These are phyloP conservation scores for Butyriboletus loyo DNA, from an alignment of 768 basidiomycete genomes.

Conservation along the genomic window DNA sequence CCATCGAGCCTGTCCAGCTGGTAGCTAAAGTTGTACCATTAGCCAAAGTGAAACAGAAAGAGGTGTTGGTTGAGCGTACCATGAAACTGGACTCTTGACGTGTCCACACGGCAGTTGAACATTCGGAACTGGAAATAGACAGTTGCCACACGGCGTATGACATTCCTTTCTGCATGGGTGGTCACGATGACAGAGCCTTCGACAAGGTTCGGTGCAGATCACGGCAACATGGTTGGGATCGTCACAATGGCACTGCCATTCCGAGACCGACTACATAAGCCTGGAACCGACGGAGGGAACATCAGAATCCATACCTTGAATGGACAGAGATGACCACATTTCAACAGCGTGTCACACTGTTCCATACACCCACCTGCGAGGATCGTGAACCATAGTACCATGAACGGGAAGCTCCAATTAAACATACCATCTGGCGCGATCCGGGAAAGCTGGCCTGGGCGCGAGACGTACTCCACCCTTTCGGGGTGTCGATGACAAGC, in stretches of 20 bases:
- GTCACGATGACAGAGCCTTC: constrained; percentile 46
- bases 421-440: constrained; percentile 56
- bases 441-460: constrained; percentile 49
- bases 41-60: background rate
- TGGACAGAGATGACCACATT: constrained; percentile 65
- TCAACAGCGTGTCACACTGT: constrained; percentile 50
- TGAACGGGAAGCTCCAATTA: background rate
- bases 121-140: constrained; percentile 43
- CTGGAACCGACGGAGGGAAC: background rate
- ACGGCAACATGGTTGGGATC: constrained; percentile 51
- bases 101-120: constrained; percentile 62
- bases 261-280: background rate
- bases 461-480: constrained; percentile 36
- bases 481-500: constrained; percentile 56
- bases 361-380: constrained; percentile 58
- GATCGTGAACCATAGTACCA: background rate
- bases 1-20: constrained; percentile 42
- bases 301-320: constrained; percentile 43
- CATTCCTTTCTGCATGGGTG: constrained; percentile 62
- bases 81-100: constrained; percentile 39
- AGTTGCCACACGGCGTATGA: constrained; percentile 50
- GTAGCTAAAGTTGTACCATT: constrained; percentile 34
- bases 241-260: constrained; percentile 56
- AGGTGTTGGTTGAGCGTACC: constrained; percentile 36
- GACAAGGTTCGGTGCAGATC: constrained; percentile 47